phyloP scores from a whole-genome alignment of 2,329 filamentous ascomycete species.

The Microcyclosporella mali region DNA sequence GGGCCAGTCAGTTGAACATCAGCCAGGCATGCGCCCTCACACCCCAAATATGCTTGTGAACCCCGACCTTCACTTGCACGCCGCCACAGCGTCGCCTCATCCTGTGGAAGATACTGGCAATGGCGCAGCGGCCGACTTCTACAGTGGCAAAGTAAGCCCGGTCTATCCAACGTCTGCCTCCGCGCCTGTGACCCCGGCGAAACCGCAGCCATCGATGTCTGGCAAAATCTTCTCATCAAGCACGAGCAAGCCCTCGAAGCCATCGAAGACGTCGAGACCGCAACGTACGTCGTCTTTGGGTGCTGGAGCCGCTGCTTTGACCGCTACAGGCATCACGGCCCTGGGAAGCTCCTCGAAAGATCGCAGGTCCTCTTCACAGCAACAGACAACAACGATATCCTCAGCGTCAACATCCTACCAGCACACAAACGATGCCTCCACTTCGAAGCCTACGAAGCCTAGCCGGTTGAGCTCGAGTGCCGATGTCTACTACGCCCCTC shows the following conservation, averaged over 20 bases:
- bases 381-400: constrained; percentile 10
- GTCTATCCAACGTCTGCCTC: constrained; percentile 4
- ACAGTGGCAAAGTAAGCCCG: constrained; percentile 28
- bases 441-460: constrained; percentile 10
- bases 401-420: constrained; percentile 18
- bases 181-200: constrained; percentile 17
- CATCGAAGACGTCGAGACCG: constrained; percentile 27
- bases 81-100: constrained; percentile 46
- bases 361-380: constrained; percentile 8
- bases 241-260: constrained; percentile 19
- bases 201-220: constrained; percentile 28
- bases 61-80: constrained; percentile 53
- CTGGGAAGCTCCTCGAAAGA: constrained; percentile 21
- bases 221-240: constrained; percentile 18
- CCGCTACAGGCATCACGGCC: constrained; percentile 40
- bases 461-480: constrained; percentile 16
- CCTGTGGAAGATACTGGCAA: constrained; percentile 56
- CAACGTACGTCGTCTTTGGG: constrained; percentile 23
- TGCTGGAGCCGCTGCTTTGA: constrained; percentile 32
- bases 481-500: constrained; percentile 13
- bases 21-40: constrained; percentile 54
- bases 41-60: constrained; percentile 48
- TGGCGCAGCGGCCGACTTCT: constrained; percentile 56
- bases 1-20: constrained; percentile 52
- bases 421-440: constrained; percentile 7